Evolutionary conservation across 164 flowering plant species (phyloP).

Genomic region (Vitis rotundifolia): DNA sequence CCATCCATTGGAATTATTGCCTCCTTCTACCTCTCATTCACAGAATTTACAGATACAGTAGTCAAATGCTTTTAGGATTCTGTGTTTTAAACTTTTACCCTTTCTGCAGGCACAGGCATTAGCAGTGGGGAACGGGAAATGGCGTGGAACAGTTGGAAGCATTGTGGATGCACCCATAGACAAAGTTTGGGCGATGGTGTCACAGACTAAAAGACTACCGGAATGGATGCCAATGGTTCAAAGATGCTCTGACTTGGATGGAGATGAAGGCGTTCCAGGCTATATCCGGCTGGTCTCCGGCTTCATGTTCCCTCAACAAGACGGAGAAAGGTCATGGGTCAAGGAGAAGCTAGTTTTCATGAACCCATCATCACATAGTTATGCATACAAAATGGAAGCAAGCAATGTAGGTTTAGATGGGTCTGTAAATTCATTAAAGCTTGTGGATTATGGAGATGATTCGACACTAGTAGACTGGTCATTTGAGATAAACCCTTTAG

Average conservation of each 20-base stretch:
- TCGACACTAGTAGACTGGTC: slow-evolving; percentile 52
- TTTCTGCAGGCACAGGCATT: slow-evolving; percentile 31
- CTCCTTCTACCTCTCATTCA: background rate
- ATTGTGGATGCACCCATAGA: slow-evolving; percentile 52
- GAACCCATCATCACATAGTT: slow-evolving; percentile 36
- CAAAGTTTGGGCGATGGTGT: slow-evolving; percentile 51
- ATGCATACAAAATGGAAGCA: slow-evolving; percentile 51
- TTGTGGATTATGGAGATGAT: slow-evolving; percentile 44
- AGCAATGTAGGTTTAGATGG: slow-evolving; percentile 70
- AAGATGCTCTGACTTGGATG: slow-evolving; percentile 49
- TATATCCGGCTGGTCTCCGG: slow-evolving; percentile 59
- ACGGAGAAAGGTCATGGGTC: slow-evolving; percentile 74
- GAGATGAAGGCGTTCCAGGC: slow-evolving; percentile 54
- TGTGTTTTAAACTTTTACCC: background rate
- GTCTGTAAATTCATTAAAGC: slow-evolving; percentile 50
- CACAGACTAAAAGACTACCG: slow-evolving; percentile 40
- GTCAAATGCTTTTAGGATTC: background rate
- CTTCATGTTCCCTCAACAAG: slow-evolving; percentile 66
- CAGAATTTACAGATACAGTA: background rate
- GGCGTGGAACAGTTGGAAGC: slow-evolving; percentile 51
- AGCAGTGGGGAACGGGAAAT: slow-evolving; percentile 22
- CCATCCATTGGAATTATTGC: background rate
- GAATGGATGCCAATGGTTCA: slow-evolving; percentile 88
- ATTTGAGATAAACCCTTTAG: slow-evolving; percentile 49
- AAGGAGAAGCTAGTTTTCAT: slow-evolving; percentile 50